Evolutionary conservation across 2,329 filamentous ascomycete species (phyloP).

Genomic region (Monosporascus sp.): DNA sequence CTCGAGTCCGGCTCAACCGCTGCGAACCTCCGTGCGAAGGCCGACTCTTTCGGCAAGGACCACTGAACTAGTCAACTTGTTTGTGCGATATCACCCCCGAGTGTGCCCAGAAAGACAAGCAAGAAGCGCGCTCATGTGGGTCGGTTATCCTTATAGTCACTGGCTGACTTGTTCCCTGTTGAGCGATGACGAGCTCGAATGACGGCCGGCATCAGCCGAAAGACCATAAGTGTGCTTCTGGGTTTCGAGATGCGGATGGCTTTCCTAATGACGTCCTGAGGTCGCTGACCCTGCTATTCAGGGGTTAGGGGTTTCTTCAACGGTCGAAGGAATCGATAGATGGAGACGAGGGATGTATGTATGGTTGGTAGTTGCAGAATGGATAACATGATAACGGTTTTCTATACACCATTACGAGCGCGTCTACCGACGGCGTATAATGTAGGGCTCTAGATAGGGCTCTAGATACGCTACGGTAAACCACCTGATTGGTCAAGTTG

Average conservation of each 20-base stretch:
- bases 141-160: not conserved
- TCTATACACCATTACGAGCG: not conserved
- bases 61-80: constrained; percentile 43
- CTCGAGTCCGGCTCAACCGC: constrained; percentile 63
- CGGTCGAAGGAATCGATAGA: not conserved
- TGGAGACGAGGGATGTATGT: not conserved
- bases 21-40: constrained; percentile 83
- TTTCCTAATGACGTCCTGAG: not conserved
- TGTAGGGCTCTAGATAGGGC: too few relatives aligned
- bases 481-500: too few relatives aligned
- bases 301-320: not conserved
- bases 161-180: not conserved
- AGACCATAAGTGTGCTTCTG: not conserved
- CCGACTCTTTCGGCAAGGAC: constrained; percentile 67
- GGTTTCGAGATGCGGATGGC: not conserved
- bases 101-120: constrained; percentile 12
- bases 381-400: not conserved
- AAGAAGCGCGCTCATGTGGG: constrained; percentile 9
- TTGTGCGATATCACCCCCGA: constrained; percentile 10
- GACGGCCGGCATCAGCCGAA: not conserved
- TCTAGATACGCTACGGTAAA: too few relatives aligned
- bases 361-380: not conserved
- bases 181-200: not conserved
- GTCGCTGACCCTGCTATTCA: too few relatives aligned
- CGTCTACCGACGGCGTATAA: not conserved